phyloP scores from a whole-genome alignment of 306 rosid species.

The Parietaria judaica region DNA sequence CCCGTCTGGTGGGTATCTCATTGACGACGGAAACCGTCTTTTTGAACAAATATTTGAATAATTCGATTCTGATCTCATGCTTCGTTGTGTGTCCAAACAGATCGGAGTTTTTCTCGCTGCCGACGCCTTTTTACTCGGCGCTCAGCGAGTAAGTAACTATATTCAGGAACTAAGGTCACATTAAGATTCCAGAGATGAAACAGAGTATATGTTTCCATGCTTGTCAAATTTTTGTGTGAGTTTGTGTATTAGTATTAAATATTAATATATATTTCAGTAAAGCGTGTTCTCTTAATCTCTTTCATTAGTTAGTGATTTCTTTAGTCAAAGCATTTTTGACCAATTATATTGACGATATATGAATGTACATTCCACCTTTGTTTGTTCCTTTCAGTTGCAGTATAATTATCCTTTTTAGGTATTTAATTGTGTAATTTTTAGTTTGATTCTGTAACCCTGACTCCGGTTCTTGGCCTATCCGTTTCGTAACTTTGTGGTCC shows the following conservation, averaged over 20 bases:
- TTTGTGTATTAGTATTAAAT: too few relatives aligned
- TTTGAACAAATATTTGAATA: slow-evolving; percentile 1
- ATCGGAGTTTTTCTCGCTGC: slow-evolving; percentile 52
- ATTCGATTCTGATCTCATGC: slow-evolving; percentile 1
- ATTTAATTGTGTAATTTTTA: too few relatives aligned
- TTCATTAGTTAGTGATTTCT: too few relatives aligned
- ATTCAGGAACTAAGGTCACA: slow-evolving; percentile 64
- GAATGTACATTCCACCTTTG: neutral
- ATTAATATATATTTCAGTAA: too few relatives aligned
- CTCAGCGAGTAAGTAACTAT: slow-evolving; percentile 62
- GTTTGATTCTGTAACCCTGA: too few relatives aligned
- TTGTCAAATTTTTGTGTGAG: neutral
- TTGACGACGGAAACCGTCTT: neutral
- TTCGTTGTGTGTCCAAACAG: slow-evolving; percentile 31
- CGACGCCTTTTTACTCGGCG: slow-evolving; percentile 69
- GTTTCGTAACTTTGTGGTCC: too few relatives aligned
- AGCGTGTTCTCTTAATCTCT: too few relatives aligned
- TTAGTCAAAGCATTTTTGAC: neutral
- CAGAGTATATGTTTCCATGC: slow-evolving; percentile 7
- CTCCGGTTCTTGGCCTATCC: too few relatives aligned
- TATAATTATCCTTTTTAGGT: neutral
- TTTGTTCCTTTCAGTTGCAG: neutral
- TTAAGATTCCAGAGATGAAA: slow-evolving; percentile 27
- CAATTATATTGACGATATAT: neutral
- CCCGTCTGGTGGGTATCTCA: slow-evolving; percentile 59